These are phyloP conservation scores for Obelidium mucronatum DNA, from an alignment of 192 early-diverging fungal species.

Conservation along the genomic window DNA sequence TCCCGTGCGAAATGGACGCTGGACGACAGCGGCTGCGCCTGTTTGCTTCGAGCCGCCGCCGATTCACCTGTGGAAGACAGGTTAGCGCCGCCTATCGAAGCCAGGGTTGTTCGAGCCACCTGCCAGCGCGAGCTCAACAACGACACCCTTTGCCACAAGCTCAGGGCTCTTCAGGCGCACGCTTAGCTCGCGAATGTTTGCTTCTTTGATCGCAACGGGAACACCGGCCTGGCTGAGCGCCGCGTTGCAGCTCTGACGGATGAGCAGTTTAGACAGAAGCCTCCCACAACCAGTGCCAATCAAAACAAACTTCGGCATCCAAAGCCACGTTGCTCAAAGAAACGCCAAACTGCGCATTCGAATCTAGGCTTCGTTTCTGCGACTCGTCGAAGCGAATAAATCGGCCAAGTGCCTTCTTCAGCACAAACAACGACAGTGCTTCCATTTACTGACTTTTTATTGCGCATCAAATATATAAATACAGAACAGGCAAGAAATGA, in stretches of 20 bases:
- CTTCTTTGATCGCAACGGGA: background rate
- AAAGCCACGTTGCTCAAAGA: background rate
- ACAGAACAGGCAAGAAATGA: too few relatives aligned
- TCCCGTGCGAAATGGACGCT: constrained; percentile 13
- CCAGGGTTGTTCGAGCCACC: background rate
- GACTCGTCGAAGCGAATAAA: background rate
- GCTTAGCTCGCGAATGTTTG: background rate
- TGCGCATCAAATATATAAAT: too few relatives aligned
- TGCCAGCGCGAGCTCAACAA: background rate
- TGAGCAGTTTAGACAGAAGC: background rate
- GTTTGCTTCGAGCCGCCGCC: too few relatives aligned
- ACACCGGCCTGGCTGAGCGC: background rate
- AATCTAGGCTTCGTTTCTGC: too few relatives aligned
- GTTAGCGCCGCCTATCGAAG: background rate
- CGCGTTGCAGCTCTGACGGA: background rate
- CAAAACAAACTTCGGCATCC: background rate
- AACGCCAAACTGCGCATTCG: background rate
- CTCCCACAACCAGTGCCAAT: background rate
- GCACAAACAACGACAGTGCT: background rate
- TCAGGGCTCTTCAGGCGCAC: background rate
- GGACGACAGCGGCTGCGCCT: background rate
- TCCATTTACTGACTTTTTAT: too few relatives aligned
- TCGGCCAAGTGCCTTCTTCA: background rate
- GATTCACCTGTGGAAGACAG: background rate
- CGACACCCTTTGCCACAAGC: background rate